These are phyloP conservation scores for Extremus antarcticus DNA, from an alignment of 495 filamentous ascomycete genomes.

Conservation along the genomic window DNA sequence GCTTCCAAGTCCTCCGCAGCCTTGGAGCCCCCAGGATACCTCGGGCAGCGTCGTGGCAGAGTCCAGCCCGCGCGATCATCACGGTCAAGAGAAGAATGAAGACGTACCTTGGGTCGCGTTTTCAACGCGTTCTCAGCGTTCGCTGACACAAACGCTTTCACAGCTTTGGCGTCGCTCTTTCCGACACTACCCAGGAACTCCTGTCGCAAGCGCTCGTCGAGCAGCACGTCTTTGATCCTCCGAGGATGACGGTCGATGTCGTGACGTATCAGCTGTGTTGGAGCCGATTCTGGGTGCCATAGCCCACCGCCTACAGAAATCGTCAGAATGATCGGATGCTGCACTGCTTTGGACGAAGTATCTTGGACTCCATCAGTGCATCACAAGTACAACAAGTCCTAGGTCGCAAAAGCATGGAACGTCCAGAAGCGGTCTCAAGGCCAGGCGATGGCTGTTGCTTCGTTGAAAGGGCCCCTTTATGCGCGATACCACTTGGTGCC, in stretches of 20 bases:
- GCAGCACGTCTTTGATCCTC: slow-evolving; percentile 55
- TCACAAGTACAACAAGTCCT: too few species aligned
- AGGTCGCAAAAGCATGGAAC: too few species aligned
- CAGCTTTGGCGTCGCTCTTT: slow-evolving; percentile 45
- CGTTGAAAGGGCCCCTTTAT: too few species aligned
- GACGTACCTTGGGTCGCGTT: slow-evolving; percentile 69
- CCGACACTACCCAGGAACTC: slow-evolving; percentile 51
- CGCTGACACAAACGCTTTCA: slow-evolving; percentile 54
- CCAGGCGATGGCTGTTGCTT: too few species aligned
- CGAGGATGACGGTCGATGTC: slow-evolving; percentile 61
- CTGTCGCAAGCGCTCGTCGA: slow-evolving; percentile 43
- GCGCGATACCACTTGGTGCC: too few species aligned
- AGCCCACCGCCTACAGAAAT: slow-evolving; percentile 54
- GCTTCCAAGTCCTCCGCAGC: too few species aligned
- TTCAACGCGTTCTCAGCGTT: slow-evolving; percentile 69
- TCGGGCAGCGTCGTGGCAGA: background rate
- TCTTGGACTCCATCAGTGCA: too few species aligned
- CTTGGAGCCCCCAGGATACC: background rate
- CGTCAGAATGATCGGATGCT: background rate
- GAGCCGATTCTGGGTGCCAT: slow-evolving; percentile 58
- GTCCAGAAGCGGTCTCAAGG: too few species aligned
- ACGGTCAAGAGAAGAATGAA: too few species aligned
- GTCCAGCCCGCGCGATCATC: too few species aligned
- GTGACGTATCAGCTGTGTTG: slow-evolving; percentile 53
- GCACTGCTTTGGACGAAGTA: too few species aligned